A percentile compares a stretch with the other conserved stretches of the same genome.
These are phyloP conservation scores for Penicillium sp. DNA, from an alignment of 2,329 filamentous ascomycete species.

Conservation along the genomic window DNA sequence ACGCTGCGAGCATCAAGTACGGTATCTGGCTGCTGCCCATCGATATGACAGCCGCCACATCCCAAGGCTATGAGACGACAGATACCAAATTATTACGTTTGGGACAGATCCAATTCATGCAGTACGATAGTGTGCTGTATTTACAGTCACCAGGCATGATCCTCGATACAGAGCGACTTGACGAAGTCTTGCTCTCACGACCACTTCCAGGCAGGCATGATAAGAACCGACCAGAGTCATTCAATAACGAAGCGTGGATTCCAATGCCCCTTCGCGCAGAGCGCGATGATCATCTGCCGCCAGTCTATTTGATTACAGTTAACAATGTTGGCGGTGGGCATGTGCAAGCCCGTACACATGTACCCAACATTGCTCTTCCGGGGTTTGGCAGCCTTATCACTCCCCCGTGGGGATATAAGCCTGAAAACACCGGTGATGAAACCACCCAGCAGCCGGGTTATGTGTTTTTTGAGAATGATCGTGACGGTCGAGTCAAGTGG, in stretches of 20 bases:
- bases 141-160: constrained; percentile 43
- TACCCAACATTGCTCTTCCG: constrained; percentile 33
- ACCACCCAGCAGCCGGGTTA: constrained; percentile 31
- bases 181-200: constrained; percentile 37
- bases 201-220: constrained; percentile 35
- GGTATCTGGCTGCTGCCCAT: constrained; percentile 43
- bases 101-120: constrained; percentile 40
- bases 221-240: constrained; percentile 34
- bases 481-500: constrained; percentile 33
- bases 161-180: constrained; percentile 38
- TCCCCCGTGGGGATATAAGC: constrained; percentile 22
- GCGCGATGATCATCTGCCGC: constrained; percentile 30
- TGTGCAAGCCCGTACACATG: constrained; percentile 39
- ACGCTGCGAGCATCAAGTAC: constrained; percentile 39
- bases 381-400: constrained; percentile 34
- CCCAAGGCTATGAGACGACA: constrained; percentile 32
- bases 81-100: constrained; percentile 39
- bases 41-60: constrained; percentile 36
- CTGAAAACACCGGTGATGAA: constrained; percentile 5
- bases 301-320: constrained; percentile 39
- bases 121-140: constrained; percentile 46
- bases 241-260: constrained; percentile 39
- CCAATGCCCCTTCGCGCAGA: constrained; percentile 36
- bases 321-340: constrained; percentile 34
- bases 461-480: constrained; percentile 41